Base-by-base conservation (phyloP, 192 early-diverging fungal genomes). In the Linnemannia zychae region DNA sequence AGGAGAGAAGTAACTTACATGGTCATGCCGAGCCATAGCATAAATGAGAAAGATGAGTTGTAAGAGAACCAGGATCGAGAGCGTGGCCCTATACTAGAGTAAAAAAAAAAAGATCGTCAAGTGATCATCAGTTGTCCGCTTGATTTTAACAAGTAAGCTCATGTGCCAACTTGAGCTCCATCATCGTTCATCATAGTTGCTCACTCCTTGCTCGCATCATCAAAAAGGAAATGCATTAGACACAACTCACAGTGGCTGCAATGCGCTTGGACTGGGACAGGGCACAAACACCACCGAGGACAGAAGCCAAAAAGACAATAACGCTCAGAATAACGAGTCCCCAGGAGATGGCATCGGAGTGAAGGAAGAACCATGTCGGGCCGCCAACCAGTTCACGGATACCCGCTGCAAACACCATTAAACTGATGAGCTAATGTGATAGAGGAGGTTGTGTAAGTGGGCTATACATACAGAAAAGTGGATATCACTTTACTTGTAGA, bases 1-100 rank as follows among this genome's bases (percentile, higher is more conserved):
- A 37, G 33, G 16, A n/a, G n/a, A n/a, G 31, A 24, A 20, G 13
- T 20, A 20, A 17, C 20, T 78, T 84, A 84, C 82, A 46, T 72
- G 57, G 72, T 75, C 77, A n/a, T 84, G 76, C 34, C 67, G 76
- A 7, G 37, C 46, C 9, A 70, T 7, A 0, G 72, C 72, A 31
- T 75, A 78, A 0, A 75, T 75, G 7, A 79, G 60, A 17, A 75
- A 22, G n/a, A 48, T n/a, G 12, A 84, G 46, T 17, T 78, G 76
- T 16, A 74, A 31, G 28, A 78, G 31, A 15, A 75, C 38, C n/a
- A 84, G 46, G 0, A 75, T 16, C 1, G 73, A 69, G 0, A 84
- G 22, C 22, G 79, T 1, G 15, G 65, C 34, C 4, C 76, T 77
- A 28, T 84, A 78, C 82, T 84, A 47, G 70, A 20, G 4, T 28